Evolutionary conservation across 1,284 basidiomycete genomes (phyloP), one percentile per base, ranked within the genome.

Genomic region (Porodaedalea pini): DNA sequence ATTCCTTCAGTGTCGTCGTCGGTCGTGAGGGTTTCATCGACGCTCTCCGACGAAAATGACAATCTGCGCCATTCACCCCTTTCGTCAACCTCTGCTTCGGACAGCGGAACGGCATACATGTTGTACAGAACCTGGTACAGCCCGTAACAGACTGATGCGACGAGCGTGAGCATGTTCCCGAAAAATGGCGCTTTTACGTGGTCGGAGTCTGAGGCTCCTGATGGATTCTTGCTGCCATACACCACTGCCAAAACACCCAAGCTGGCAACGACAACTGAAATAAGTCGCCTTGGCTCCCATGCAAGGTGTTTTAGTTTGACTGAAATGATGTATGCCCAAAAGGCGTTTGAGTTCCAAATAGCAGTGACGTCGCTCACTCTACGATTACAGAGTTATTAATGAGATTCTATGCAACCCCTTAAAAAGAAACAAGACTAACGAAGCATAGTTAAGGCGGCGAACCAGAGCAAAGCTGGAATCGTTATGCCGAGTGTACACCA

Each of bases 61-160:
- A 71, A 73, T 27, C 75, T 73, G 64, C 83, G 86, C 19, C 69
- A 64, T 15, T n/a, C 56, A 11, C 32, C 32, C 36, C 63, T 65
- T 41, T 78, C 76, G 8, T 71, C 63, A 15, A 72, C 70, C 25
- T 73, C 67, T 2, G 79, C 77, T 61, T 84, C 81, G 19, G 76
- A 78, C 1, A 85, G 80, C 6, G 90, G 73, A 2, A 87, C 82
- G 15, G 81, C 82, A 64, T 89, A 83, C 65, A 78, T 82, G 74
- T 92, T 93, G 80, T 94, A 93, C 54, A 89, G 69, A 41, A 92
- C 90, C 74, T 82, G 88, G 65, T 92, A 92, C 4, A 88, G 70
- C 3, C 81, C 87, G 66, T 86, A 90, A 1, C 73, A 70, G 50
- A 92, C 63, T 6, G 88, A 87, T 0, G 87, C 89, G 15, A 81